phyloP scores from a whole-genome alignment of 257 asterid genomes.

The Verbascum thapsus region DNA sequence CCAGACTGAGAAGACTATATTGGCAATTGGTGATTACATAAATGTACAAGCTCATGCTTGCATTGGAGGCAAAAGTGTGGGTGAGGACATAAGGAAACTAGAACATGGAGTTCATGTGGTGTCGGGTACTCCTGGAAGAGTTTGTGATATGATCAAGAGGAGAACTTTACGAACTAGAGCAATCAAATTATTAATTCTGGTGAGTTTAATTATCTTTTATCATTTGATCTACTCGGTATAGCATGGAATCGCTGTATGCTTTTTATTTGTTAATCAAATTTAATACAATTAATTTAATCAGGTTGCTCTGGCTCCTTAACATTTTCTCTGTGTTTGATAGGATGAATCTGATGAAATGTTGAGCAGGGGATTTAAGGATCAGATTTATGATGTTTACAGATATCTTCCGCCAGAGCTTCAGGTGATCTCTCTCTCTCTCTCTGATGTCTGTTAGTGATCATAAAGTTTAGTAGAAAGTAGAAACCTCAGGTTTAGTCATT shows the following conservation, averaged over 20 bases:
- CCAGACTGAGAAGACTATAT: slow-evolving; percentile 88
- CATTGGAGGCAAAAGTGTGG: slow-evolving; percentile 96
- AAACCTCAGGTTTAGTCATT: not conserved
- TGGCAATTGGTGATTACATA: slow-evolving; percentile 86
- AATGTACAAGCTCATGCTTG: slow-evolving; percentile 96
- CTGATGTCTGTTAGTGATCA: not conserved
- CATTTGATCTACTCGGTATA: not conserved
- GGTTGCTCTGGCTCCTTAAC: slow-evolving; percentile 4
- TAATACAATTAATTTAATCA: not conserved
- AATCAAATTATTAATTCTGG: slow-evolving; percentile 78
- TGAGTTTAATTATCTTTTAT: slow-evolving; percentile 39
- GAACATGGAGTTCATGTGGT: slow-evolving; percentile 98
- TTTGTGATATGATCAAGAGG: slow-evolving; percentile 97
- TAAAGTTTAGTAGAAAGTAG: not conserved
- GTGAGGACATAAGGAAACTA: slow-evolving; percentile 87
- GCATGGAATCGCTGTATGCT: not conserved
- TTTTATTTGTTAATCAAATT: not conserved
- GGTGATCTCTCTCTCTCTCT: slow-evolving; percentile 39
- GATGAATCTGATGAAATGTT: slow-evolving; percentile 99
- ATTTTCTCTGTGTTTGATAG: slow-evolving; percentile 34
- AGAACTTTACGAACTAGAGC: slow-evolving; percentile 87
- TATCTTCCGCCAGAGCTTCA: slow-evolving; percentile 99
- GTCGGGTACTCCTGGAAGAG: slow-evolving; percentile 99
- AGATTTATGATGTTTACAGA: slow-evolving; percentile 95
- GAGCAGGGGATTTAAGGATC: slow-evolving; percentile 98